phyloP scores from a whole-genome alignment of 495 filamentous ascomycete genomes.

The Penicillium desertorum region DNA sequence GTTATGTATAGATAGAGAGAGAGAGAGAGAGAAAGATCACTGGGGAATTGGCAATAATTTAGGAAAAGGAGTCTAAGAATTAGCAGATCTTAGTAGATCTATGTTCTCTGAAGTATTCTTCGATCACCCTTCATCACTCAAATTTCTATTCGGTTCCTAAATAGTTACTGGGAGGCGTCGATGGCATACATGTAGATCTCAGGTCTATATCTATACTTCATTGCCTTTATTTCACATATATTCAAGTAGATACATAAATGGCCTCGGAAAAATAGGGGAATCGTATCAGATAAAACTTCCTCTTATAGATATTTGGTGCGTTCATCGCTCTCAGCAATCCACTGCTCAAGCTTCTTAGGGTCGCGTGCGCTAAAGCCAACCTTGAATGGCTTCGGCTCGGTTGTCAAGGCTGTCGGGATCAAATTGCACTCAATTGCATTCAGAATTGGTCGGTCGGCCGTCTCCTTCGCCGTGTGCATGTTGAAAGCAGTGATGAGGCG shows the following conservation, averaged over 20 bases:
- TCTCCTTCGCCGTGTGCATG: slow-evolving; percentile 43
- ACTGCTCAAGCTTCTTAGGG: slow-evolving; percentile 41
- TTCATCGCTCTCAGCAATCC: slow-evolving; percentile 58
- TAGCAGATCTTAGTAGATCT: neutral
- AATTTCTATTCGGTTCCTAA: neutral
- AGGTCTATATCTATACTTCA: neutral
- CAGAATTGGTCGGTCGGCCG: slow-evolving; percentile 53
- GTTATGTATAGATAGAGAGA: too few species aligned
- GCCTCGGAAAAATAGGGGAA: neutral
- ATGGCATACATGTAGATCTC: too few species aligned
- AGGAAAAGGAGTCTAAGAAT: too few species aligned
- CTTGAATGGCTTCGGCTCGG: slow-evolving; percentile 71
- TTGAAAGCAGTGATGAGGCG: slow-evolving; percentile 67
- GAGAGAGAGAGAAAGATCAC: neutral
- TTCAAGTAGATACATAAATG: neutral
- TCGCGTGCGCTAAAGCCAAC: slow-evolving; percentile 53
- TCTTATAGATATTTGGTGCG: slow-evolving; percentile 54
- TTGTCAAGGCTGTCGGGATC: slow-evolving; percentile 63
- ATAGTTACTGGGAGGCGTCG: neutral
- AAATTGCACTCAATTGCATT: slow-evolving; percentile 63
- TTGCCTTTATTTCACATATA: neutral
- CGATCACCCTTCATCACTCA: too few species aligned
- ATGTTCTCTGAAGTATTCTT: neutral
- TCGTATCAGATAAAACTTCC: neutral
- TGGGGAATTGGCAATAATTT: neutral